Conservation (phyloP, 2,329 filamentous ascomycete genomes). For the Xylaria sp. region DNA sequence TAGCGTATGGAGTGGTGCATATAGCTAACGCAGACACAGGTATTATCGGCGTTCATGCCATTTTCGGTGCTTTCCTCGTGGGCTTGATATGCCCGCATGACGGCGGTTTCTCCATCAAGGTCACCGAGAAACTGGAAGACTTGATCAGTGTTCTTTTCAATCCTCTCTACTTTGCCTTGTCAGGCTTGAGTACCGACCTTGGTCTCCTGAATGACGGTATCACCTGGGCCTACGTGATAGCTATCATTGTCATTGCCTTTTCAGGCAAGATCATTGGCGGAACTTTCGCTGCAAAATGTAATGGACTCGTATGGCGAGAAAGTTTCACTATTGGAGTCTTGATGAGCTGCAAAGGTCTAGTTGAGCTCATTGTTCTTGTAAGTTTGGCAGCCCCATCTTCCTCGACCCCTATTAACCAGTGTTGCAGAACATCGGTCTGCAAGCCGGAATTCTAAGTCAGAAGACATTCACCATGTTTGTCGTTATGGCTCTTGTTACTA, state of each 20-base stretch:
- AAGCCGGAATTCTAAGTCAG: constrained; percentile 64
- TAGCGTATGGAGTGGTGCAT: not conserved
- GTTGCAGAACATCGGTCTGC: constrained; percentile 60
- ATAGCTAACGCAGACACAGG: constrained; percentile 48
- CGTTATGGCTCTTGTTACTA: constrained; percentile 75
- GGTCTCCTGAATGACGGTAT: constrained; percentile 75
- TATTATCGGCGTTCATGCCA: constrained; percentile 87
- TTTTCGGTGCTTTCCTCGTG: constrained; percentile 88
- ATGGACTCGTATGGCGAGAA: constrained; percentile 83
- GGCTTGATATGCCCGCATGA: constrained; percentile 88
- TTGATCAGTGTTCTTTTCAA: constrained; percentile 77
- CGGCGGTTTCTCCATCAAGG: constrained; percentile 81
- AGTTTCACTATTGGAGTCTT: constrained; percentile 80
- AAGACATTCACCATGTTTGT: constrained; percentile 76
- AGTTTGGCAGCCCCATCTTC: constrained; percentile 30
- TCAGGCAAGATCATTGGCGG: constrained; percentile 79
- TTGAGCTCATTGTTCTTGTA: constrained; percentile 91
- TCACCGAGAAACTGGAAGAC: constrained; percentile 94
- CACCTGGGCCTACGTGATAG: constrained; percentile 86
- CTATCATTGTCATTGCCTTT: constrained; percentile 75
- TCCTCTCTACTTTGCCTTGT: constrained; percentile 89
- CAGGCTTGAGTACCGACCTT: constrained; percentile 81
- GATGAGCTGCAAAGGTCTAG: constrained; percentile 96
- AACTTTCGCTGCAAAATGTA: constrained; percentile 67
- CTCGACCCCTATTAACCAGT: constrained; percentile 12